phyloP scores from a whole-genome alignment of 139 green algal genomes.

The Chlorella sp. region DNA sequence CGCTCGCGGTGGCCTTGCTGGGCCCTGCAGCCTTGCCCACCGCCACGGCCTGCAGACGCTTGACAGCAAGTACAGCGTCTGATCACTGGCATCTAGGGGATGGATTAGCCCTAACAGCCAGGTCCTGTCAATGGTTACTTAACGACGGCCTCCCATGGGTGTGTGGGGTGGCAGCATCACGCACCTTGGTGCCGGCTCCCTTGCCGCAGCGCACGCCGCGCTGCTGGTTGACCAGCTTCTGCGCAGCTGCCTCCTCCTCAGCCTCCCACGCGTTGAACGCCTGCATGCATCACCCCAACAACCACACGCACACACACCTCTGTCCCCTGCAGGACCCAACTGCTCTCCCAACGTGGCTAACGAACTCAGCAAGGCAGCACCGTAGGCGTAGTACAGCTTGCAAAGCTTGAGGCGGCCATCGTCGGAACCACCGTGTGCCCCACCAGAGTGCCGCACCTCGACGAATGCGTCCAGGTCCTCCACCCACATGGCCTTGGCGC shows the following conservation, averaged over 20 bases:
- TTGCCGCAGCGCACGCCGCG: neutral
- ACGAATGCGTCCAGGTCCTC: conserved; percentile 79
- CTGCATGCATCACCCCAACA: too few species aligned
- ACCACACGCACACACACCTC: too few species aligned
- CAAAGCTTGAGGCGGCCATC: conserved; percentile 17
- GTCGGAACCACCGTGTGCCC: neutral
- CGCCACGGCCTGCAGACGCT: conserved; percentile 13
- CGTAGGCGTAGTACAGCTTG: neutral
- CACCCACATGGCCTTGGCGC: conserved; percentile 67
- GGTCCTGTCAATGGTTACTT: neutral
- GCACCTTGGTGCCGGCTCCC: neutral
- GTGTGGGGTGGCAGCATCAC: neutral
- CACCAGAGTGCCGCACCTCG: conserved; percentile 19
- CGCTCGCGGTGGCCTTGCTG: conserved; percentile 1
- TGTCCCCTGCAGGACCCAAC: neutral
- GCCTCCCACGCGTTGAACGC: conserved; percentile 46
- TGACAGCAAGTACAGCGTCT: neutral
- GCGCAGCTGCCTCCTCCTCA: conserved; percentile 27
- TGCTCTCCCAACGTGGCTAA: neutral
- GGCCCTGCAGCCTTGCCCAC: neutral
- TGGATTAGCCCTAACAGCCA: neutral
- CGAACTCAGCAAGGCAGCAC: neutral
- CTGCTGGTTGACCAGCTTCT: conserved; percentile 22
- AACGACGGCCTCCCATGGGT: neutral
- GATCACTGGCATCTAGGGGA: neutral